Base-by-base conservation (phyloP, 1,139 yeast species). In the Debaryomyces udenii region DNA sequence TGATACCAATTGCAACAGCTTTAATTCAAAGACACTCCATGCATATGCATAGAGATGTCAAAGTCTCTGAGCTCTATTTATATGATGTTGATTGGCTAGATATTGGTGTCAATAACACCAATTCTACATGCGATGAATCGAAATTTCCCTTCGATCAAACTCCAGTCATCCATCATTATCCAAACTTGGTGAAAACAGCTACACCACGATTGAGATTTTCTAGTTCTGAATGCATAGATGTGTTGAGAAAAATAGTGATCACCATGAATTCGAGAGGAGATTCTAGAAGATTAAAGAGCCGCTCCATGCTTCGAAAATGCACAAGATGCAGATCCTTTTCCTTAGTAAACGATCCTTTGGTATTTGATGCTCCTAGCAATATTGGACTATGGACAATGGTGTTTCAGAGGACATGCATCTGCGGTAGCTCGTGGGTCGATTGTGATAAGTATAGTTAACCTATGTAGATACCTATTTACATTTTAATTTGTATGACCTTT, bases 381-480 rank as follows among this genome's bases (percentile, higher is more conserved):
- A 57, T 70, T 14, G 76, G 81, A 2, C 74, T 78, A 43, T 85
- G 91, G 89, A 80, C 86, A 0, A 72, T 81, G 68, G 85, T 86
- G 2, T 83, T 85, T 56, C 91, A 84, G 50, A 68, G 91, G 48
- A 79, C 80, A 14, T 88, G 96, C 61, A 68, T 86, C 17, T 88
- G 96, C 60, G 95, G 96, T 0, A 87, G 88, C 37, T 74, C 83
- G 4, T 86, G 93, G 93, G 78, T 78, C 2, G 70, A 67, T 48
- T 44, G 28, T 43, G 43, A 11, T 60, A 57, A 42, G 63, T 60
- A 27, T 11, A 13, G 10, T 22, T 13, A 35, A 23, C 16, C 9
- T 26, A 13, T 16, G 27, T 22, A 31, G 27, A 11, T 10, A 24
- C 10, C 17, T 29, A 24, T 13, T 26, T 20, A 7, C 22, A 20